A percentile compares a stretch with the other conserved stretches of the same genome.
These are phyloP conservation scores for Aspergillus incahuasiensis DNA, from an alignment of 495 filamentous ascomycete genomes.

Conservation along the genomic window DNA sequence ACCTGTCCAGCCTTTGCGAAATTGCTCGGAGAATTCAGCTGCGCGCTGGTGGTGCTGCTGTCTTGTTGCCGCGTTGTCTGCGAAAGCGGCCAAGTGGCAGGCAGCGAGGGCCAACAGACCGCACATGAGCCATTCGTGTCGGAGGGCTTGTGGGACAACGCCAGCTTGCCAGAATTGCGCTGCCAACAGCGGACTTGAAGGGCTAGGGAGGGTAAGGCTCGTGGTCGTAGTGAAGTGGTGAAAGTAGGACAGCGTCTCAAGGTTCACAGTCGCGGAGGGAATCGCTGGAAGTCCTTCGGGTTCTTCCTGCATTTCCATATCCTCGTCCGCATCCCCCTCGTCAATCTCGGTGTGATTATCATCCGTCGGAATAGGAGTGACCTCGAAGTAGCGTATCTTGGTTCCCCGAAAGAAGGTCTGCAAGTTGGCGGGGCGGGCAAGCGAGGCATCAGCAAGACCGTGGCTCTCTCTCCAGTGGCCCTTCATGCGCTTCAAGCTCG, in stretches of 20 bases:
- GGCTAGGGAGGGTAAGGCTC: background rate
- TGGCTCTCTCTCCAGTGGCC: conserved; percentile 2
- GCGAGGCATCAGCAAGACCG: background rate
- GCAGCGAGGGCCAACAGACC: conserved; percentile 7
- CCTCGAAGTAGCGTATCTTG: conserved; percentile 9
- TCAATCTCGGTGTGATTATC: background rate
- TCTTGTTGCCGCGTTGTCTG: background rate
- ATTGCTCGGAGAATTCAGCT: background rate
- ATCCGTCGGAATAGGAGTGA: background rate
- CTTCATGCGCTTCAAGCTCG: conserved; percentile 9
- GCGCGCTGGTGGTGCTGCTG: background rate
- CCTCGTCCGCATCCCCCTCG: background rate
- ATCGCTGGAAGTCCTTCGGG: no score
- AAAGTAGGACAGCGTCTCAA: conserved; percentile 9
- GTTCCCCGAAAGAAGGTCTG: conserved; percentile 13
- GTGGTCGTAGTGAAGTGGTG: conserved; percentile 6
- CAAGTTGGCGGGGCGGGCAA: background rate
- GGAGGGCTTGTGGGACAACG: background rate
- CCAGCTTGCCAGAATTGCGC: background rate
- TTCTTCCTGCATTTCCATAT: background rate
- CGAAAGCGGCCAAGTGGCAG: background rate
- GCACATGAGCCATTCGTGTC: conserved; percentile 3
- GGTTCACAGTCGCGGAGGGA: background rate
- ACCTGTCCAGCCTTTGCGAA: background rate
- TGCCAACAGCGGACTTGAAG: background rate